Base-by-base conservation (phyloP, 2,329 filamentous ascomycete species). In the Diaporthe velutina region DNA sequence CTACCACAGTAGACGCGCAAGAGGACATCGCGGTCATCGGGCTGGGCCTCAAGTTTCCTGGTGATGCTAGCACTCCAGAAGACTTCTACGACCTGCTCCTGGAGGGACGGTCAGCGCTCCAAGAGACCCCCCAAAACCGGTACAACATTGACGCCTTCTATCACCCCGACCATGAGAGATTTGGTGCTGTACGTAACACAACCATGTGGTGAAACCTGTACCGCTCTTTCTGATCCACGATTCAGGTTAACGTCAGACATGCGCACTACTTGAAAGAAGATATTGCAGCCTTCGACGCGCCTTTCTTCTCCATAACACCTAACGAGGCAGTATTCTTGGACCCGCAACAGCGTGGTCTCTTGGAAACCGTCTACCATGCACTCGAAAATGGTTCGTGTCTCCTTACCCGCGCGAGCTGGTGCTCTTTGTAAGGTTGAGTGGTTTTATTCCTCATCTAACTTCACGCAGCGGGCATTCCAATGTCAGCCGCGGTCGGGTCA, bases 101-200 rank as follows among this genome's bases (percentile, higher is more conserved):
- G 6, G 79, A 77, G 12, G 79, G 79, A 35, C 77, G 79, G 55
- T 79, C 79, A 10, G 80, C 79, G 1, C 75, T 77, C 42, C 78
- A 75, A 3, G 77, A 79, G 35, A 75, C 81, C 7, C 80, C 80
- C 1, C 55, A 50, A 25, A 79, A 81, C 19, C 76, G 81, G 71
- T 81, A 79, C 76, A 80, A 82, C 25, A 76, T 77, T 30, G 77
- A 81, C 17, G 79, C 79, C 0, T 82, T 82, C 67, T 82, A 78
- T 76, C 80, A 82, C 38, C 80, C 79, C 0, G 76, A 81, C 33
- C 74, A 77, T 25, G 70, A 78, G 28, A 79, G 79, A 70, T 77
- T 75, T 42, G 80, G 80, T n/a, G 28, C 35, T 38, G 55, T 60
- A 60, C 2, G 55, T 35, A 19, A 38, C 28, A 5, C 17, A 5